Evolutionary conservation across 371 early-diverging fungal species (phyloP).

Genomic region (Dichotomocladium elegans): DNA sequence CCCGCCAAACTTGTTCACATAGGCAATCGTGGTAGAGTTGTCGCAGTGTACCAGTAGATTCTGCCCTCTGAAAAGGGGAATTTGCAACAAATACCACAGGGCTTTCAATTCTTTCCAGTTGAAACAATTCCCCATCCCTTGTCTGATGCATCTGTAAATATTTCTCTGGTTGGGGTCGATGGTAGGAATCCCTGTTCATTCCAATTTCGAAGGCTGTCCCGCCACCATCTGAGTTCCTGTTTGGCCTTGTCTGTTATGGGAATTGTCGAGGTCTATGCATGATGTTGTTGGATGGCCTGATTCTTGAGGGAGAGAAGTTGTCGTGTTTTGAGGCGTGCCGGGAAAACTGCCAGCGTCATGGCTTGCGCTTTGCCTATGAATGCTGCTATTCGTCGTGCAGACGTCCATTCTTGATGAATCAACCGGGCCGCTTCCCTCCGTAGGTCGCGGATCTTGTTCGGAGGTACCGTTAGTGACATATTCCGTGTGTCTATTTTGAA

Average conservation of each 20-base stretch:
- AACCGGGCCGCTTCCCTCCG: slow-evolving; percentile 6
- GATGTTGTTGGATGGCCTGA: slow-evolving; percentile 8
- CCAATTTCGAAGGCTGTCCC: slow-evolving; percentile 7
- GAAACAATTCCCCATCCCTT: slow-evolving; percentile 21
- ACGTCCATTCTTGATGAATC: too few relatives aligned
- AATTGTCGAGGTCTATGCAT: not conserved
- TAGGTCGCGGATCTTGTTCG: slow-evolving; percentile 8
- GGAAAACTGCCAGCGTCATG: slow-evolving; percentile 1
- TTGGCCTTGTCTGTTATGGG: not conserved
- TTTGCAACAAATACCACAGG: slow-evolving; percentile 3
- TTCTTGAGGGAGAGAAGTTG: slow-evolving; percentile 4
- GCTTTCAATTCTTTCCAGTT: slow-evolving; percentile 6
- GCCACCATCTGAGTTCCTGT: slow-evolving; percentile 24
- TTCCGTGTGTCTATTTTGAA: slow-evolving; percentile 7
- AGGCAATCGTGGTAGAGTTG: slow-evolving; percentile 25
- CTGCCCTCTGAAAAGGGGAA: slow-evolving; percentile 4
- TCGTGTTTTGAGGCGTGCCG: slow-evolving; percentile 12
- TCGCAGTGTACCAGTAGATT: slow-evolving; percentile 8
- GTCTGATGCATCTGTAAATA: slow-evolving; percentile 26
- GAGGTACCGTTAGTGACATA: slow-evolving; percentile 12
- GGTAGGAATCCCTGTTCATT: slow-evolving; percentile 17
- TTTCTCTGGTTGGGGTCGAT: slow-evolving; percentile 3
- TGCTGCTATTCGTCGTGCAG: too few relatives aligned
- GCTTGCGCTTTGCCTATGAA: too few relatives aligned
- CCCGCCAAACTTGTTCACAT: slow-evolving; percentile 25